Evolutionary conservation across 345 rosid species (phyloP).

Genomic region (Passiflora organensis): DNA sequence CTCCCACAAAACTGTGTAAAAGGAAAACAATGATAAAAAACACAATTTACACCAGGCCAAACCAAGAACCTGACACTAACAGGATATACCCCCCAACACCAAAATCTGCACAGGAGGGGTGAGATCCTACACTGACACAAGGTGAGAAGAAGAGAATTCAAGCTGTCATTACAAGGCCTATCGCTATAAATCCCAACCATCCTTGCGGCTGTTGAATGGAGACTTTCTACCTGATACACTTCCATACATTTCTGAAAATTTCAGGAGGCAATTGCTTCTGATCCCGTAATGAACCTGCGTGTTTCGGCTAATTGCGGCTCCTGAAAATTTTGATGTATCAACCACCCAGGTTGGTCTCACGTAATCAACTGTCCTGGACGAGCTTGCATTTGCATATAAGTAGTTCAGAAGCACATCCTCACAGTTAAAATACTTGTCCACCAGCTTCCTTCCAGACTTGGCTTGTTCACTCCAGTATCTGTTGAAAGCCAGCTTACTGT

Average conservation of each 20-base stretch:
- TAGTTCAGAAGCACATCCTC: slow-evolving; percentile 83
- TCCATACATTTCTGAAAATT: slow-evolving; percentile 65
- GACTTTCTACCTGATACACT: slow-evolving; percentile 48
- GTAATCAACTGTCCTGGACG: slow-evolving; percentile 57
- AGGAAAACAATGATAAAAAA: no score
- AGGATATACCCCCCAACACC: background rate
- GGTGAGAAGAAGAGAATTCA: slow-evolving; percentile 1
- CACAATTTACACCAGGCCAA: background rate
- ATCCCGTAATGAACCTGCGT: slow-evolving; percentile 64
- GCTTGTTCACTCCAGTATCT: slow-evolving; percentile 63
- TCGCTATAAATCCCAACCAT: slow-evolving; percentile 88
- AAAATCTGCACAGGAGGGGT: no score
- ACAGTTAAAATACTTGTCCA: slow-evolving; percentile 69
- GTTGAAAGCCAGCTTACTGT: slow-evolving; percentile 50
- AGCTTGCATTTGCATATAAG: slow-evolving; percentile 75
- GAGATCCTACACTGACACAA: background rate
- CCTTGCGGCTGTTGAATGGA: slow-evolving; percentile 60
- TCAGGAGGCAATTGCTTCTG: slow-evolving; percentile 66
- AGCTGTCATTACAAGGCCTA: background rate
- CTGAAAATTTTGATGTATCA: slow-evolving; percentile 78
- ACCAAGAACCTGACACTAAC: background rate
- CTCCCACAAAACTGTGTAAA: no score
- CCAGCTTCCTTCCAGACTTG: slow-evolving; percentile 56
- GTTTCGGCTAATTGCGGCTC: slow-evolving; percentile 79
- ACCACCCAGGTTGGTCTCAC: slow-evolving; percentile 80